Conservation (phyloP, 2,329 filamentous ascomycete species). For the Fusarium coicis region DNA sequence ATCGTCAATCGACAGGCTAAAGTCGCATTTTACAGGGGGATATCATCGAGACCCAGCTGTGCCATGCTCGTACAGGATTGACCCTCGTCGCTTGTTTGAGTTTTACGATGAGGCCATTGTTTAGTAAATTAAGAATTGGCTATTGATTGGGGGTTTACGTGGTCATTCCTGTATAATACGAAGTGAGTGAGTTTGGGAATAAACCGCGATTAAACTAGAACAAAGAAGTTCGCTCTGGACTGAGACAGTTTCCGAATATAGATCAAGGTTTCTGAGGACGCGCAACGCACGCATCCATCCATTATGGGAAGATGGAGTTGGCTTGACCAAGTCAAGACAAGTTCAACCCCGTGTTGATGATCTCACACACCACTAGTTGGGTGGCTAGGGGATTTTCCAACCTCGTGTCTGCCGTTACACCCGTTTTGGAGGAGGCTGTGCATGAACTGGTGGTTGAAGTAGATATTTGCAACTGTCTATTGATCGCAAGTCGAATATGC, state of each 20-base stretch:
- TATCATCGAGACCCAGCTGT: conserved; percentile 13
- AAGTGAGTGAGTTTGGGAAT: background rate
- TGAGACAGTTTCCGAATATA: conserved; percentile 31
- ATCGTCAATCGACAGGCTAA: conserved; percentile 34
- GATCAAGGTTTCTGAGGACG: conserved; percentile 23
- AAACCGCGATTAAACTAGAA: conserved; percentile 1
- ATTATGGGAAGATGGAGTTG: conserved; percentile 1
- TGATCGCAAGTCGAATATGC: background rate
- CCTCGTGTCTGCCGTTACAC: conserved; percentile 33
- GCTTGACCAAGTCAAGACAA: background rate
- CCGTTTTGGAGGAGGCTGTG: conserved; percentile 29
- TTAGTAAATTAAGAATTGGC: conserved; percentile 1
- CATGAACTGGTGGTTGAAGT: background rate
- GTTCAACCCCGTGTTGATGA: conserved; percentile 26
- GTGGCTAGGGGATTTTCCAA: conserved; percentile 10
- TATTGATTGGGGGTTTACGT: conserved; percentile 3
- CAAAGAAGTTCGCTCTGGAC: background rate
- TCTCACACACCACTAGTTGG: conserved; percentile 26
- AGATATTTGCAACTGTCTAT: background rate
- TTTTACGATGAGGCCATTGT: conserved; percentile 20
- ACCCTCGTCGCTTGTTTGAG: conserved; percentile 13
- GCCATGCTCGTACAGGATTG: conserved; percentile 11
- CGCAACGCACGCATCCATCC: conserved; percentile 31
- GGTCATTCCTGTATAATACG: background rate
- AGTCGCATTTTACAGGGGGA: background rate